phyloP scores from a whole-genome alignment of 2,329 filamentous ascomycete species.

The Calonectria crousiana region DNA sequence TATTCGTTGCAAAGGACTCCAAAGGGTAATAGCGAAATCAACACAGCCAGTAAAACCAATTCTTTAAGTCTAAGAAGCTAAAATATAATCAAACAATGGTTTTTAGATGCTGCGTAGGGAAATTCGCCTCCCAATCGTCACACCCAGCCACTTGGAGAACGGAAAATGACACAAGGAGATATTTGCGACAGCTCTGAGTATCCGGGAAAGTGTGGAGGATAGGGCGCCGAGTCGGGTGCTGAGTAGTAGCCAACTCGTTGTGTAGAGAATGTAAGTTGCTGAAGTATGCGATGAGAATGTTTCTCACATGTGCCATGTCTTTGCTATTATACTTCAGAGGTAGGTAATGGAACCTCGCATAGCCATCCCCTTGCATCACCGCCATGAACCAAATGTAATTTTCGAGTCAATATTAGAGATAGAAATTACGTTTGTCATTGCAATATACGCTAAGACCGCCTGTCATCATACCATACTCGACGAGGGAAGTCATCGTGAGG shows the following conservation, averaged over 20 bases:
- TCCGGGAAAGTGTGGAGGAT: too few species aligned
- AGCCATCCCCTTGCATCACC: too few species aligned
- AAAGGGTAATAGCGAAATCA: not conserved
- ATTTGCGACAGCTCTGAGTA: too few species aligned
- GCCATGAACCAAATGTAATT: too few species aligned
- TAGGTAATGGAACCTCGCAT: too few species aligned
- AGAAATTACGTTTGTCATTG: not conserved
- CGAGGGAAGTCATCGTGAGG: not conserved
- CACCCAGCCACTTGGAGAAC: not conserved
- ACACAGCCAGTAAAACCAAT: not conserved
- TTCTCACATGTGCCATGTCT: too few species aligned
- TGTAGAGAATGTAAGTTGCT: too few species aligned
- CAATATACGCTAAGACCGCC: not conserved
- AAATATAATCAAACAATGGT: not conserved
- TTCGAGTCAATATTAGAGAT: too few species aligned
- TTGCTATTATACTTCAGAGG: too few species aligned
- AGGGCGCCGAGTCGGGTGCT: too few species aligned
- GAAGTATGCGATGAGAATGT: too few species aligned
- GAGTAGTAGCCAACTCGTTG: too few species aligned
- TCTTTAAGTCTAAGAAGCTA: not conserved
- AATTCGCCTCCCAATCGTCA: not conserved
- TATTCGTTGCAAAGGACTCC: fast-evolving
- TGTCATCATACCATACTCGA: not conserved
- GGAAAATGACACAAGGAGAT: not conserved
- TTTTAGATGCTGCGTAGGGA: not conserved